Base-by-base conservation (phyloP, 2,329 filamentous ascomycete species). In the Pseudocercospora macadamiae region DNA sequence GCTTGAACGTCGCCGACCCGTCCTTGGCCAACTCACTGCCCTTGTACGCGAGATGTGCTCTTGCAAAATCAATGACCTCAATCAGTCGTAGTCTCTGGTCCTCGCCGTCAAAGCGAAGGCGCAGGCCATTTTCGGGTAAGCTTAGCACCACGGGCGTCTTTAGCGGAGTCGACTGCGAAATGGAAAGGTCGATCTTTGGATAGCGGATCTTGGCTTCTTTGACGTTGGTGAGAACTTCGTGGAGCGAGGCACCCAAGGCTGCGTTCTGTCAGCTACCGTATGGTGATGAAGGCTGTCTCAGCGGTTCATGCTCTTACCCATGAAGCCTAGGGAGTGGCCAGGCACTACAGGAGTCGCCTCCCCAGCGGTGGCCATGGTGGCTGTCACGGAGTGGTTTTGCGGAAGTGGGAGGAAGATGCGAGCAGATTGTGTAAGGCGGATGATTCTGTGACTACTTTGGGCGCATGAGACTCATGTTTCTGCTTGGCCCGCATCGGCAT, bases 31-130 rank as follows among this genome's bases (percentile, higher is more conserved):
- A 84, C 64, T 96, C 90, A 54, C 87, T 86, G 63, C 85, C 85
- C 68, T 91, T 95, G 77, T 97, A 96, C 16, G 88, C 86, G 62
- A 97, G 85, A 62, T 87, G 85, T 62, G 87, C 91, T 74, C 91
- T 95, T 47, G 89, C 87, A 72, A 99, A 97, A 76, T 97, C 92
- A 54, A 91, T 77, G 6, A 97, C 86, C 75, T 99, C 95, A 66
- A 99, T 91, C 61, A 99, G 79, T 2, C 95, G 89, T 39, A 99
- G 79, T 32, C 93, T 86, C 75, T 99, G 95, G 69, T 97, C 93
- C 3, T 90, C 87, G 0, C 93, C 95, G 72, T 99, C 95, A 71
- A 99, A 99, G 39, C 91, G 91, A 54, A 99, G 79, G 10, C 93
- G 89, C 26, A 99, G 75, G 25, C 95, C 95, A 76, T 97, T 99